Evolutionary conservation across 1,284 basidiomycete species (phyloP), one percentile per base, ranked within the genome.

Genomic region (Ceratobasidium sp.): DNA sequence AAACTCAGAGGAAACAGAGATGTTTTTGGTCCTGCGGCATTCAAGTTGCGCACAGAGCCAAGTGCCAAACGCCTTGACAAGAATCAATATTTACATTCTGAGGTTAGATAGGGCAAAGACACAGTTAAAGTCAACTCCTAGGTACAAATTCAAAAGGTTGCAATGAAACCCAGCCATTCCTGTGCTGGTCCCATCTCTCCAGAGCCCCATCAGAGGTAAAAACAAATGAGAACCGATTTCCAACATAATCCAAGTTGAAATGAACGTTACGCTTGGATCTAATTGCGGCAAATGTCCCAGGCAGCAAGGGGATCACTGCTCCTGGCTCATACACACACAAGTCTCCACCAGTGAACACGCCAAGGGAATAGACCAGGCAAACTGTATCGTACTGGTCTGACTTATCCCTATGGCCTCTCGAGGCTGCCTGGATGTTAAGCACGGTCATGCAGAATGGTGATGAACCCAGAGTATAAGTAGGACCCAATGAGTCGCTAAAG

Each of bases 401-500:
- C 22, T 4, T 2, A n/a, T 46, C 62, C n/a, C 29, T 4, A n/a
- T 65, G 62, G 8, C 62, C 62, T 13, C 11, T 2, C 11, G 62
- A 46, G 15, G 19, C 40, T 11, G 43, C 11, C 62, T 46, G 62
- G 15, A 65, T 17, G 19, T 51, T 65, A 15, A 65, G 62, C 7
- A 65, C 62, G 29, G 62, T 65, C 62, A 65, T 65, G n/a, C 46
- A 51, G 49, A 65, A 65, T 1, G 46, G 62, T 8, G n/a, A 43
- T 3, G 22, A 46, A 1, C 62, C 62, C 25, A 65, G 25, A 6
- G n/a, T 19, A 29, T 49, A 46, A 43, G 29, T 22, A n/a, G 62
- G 62, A 4, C 62, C 62, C 0, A 65, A 22, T 17, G 43, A 25
- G 25, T 65, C 9, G 44, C 29, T 46, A 2, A 51, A 17, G 6